Evolutionary conservation across 2,329 filamentous ascomycete genomes (phyloP).

Genomic region (Beauveria sp.): DNA sequence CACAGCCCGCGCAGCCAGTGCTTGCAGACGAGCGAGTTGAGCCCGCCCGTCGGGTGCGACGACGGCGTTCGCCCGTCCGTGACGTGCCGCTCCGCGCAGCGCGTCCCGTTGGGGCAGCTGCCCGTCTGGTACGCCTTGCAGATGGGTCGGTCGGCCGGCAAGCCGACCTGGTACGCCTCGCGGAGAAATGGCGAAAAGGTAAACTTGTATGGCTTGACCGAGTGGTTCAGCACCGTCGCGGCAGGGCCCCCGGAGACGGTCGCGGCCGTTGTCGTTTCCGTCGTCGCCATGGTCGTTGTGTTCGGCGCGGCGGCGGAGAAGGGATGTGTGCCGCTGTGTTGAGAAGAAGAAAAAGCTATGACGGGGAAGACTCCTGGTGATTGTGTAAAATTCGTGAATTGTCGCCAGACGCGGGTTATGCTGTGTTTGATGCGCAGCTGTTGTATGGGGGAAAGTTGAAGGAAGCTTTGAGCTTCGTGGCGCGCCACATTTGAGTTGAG

Average conservation of each 20-base stretch:
- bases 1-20: slow-evolving; percentile 96
- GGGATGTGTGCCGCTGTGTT: background rate
- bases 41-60: slow-evolving; percentile 39
- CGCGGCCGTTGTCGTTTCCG: slow-evolving; percentile 17
- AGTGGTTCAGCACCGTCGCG: slow-evolving; percentile 48
- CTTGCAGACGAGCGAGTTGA: slow-evolving; percentile 89
- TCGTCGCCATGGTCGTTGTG: slow-evolving; percentile 20
- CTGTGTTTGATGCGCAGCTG: background rate
- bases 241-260: slow-evolving; percentile 23
- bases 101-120: slow-evolving; percentile 76
- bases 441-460: background rate
- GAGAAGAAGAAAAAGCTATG: background rate
- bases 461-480: background rate
- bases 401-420: background rate
- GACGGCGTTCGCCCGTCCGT: slow-evolving; percentile 26
- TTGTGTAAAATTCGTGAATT: background rate
- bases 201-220: slow-evolving; percentile 58
- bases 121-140: slow-evolving; percentile 83
- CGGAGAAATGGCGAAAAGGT: slow-evolving; percentile 81
- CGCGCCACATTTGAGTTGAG: slow-evolving; percentile 2
- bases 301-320: background rate
- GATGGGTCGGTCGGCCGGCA: slow-evolving; percentile 68
- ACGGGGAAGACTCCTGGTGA: background rate
- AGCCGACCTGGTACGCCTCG: slow-evolving; percentile 74
- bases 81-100: slow-evolving; percentile 78